These are phyloP conservation scores for Penicillium crustosum DNA, from an alignment of 2,329 filamentous ascomycete genomes.

Conservation along the genomic window DNA sequence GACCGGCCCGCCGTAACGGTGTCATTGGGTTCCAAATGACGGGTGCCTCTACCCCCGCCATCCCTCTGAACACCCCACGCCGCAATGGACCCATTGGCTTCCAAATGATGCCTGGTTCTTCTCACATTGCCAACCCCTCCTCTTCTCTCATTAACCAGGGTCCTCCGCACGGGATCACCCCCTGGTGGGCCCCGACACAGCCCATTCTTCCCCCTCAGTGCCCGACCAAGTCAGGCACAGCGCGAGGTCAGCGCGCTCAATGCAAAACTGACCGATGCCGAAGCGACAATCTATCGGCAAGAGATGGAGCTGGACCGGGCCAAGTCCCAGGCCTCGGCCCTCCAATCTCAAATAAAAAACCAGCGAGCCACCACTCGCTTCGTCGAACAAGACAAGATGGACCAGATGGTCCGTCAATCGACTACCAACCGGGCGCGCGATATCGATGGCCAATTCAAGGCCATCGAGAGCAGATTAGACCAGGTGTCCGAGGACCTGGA, in stretches of 20 bases:
- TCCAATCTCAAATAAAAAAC: neutral
- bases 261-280: neutral
- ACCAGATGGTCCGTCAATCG: too few relatives aligned
- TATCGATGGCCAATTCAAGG: too few relatives aligned
- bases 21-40: neutral
- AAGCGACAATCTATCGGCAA: neutral
- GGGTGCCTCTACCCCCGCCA: neutral
- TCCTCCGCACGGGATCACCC: slow-evolving; percentile 3
- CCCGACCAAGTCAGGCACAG: neutral
- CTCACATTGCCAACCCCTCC: neutral
- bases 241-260: neutral
- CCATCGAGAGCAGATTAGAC: too few relatives aligned
- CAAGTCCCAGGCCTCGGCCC: neutral
- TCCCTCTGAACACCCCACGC: neutral
- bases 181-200: slow-evolving; percentile 7
- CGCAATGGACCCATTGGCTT: neutral
- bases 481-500: too few relatives aligned
- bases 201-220: neutral
- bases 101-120: neutral
- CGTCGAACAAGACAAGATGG: too few relatives aligned
- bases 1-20: neutral
- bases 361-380: too few relatives aligned
- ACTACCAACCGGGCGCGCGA: too few relatives aligned
- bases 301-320: neutral
- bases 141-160: neutral